Conservation (phyloP, 2,329 filamentous ascomycete genomes). For the Diaporthe ilicicola region DNA sequence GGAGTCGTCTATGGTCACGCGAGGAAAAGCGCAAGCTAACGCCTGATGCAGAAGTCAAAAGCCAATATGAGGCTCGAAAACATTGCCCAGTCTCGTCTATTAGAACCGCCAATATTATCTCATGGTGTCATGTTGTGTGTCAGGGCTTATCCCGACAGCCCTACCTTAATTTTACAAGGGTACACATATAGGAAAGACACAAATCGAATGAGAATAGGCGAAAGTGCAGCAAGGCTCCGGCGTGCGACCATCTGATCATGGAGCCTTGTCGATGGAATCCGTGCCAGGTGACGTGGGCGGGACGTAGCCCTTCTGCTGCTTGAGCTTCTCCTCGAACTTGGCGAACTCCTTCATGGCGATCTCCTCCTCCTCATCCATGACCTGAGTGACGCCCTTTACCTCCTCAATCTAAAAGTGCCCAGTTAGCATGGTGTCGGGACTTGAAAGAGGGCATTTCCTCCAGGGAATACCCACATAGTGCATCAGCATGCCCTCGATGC, state of each 20-base stretch:
- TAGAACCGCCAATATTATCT: not conserved
- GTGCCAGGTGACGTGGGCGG: conserved; percentile 49
- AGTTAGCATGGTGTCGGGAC: conserved; percentile 39
- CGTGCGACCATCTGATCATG: conserved; percentile 39
- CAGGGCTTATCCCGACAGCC: not conserved
- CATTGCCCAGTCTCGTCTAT: not conserved
- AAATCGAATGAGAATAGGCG: not conserved
- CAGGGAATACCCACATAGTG: conserved; percentile 76
- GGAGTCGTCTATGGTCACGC: not conserved
- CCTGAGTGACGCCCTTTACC: conserved; percentile 90
- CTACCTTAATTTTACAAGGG: conserved; percentile 15
- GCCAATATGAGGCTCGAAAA: not conserved
- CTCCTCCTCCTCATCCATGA: conserved; percentile 91
- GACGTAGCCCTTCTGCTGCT: conserved; percentile 58
- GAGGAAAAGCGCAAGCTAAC: not conserved
- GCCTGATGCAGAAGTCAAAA: not conserved
- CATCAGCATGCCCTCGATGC: conserved; percentile 99
- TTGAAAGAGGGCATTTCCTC: not conserved
- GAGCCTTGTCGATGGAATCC: conserved; percentile 48
- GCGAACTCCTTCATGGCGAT: conserved; percentile 87
- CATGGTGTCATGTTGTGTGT: not conserved
- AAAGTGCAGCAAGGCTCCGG: not conserved
- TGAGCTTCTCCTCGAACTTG: conserved; percentile 88
- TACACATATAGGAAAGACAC: not conserved
- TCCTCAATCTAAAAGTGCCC: conserved; percentile 81